Percentiles rank a stretch among this genome's conserved stretches.
Conservation (phyloP, 306 rosid species). For the Pachyrhizus erosus region DNA sequence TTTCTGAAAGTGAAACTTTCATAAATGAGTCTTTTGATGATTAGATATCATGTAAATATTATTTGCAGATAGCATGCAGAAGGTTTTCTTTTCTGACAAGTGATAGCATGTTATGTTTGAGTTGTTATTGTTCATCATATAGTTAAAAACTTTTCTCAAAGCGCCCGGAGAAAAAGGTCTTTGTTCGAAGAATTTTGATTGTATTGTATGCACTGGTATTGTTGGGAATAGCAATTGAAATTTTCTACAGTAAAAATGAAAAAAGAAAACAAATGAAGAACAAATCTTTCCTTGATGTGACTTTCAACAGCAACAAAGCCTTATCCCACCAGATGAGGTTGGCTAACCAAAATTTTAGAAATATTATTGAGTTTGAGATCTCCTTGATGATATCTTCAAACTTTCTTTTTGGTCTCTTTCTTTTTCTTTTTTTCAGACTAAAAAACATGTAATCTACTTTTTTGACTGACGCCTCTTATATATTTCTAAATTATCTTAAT, state of each 20-base stretch:
- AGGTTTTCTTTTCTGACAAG: background rate
- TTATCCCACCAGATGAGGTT: too few relatives aligned
- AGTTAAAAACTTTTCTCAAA: constrained; percentile 10
- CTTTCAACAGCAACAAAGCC: too few relatives aligned
- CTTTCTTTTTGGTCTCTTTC: too few relatives aligned
- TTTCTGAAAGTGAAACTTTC: constrained; percentile 28
- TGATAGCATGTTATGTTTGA: constrained; percentile 14
- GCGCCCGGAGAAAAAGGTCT: background rate
- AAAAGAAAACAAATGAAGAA: background rate
- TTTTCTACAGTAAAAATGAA: background rate
- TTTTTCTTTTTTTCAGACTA: too few relatives aligned
- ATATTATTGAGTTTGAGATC: too few relatives aligned
- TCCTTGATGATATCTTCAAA: too few relatives aligned
- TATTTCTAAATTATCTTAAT: too few relatives aligned
- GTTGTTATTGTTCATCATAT: constrained; percentile 7
- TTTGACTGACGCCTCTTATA: too few relatives aligned
- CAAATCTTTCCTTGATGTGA: background rate
- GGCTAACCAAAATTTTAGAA: too few relatives aligned
- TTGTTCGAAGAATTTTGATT: constrained; percentile 28
- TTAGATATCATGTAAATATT: background rate
- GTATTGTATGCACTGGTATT: background rate
- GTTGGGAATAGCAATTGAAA: background rate
- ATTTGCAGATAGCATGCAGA: constrained; percentile 22
- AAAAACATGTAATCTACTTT: too few relatives aligned
- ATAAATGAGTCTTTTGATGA: constrained; percentile 23